Evolutionary conservation across 345 rosid genomes (phyloP).

Genomic region (Linum trigynum): DNA sequence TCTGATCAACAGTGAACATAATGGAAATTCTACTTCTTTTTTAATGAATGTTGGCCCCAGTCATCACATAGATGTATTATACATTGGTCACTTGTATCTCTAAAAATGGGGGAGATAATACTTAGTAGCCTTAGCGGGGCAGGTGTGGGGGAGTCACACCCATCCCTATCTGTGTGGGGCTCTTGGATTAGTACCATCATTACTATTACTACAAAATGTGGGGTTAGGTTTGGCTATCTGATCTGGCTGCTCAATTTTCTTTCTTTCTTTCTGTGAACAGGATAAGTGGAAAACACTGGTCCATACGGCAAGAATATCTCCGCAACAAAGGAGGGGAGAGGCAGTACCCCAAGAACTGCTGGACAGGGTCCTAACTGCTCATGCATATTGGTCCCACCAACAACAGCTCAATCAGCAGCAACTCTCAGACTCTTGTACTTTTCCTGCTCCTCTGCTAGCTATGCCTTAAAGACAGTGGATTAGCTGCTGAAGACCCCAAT

Average conservation of each 20-base stretch:
- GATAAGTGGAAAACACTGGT: slow-evolving; percentile 98
- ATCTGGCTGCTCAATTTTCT: slow-evolving; percentile 3
- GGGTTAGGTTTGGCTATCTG: not conserved
- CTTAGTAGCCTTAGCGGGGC: too few relatives aligned
- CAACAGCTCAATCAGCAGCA: slow-evolving; percentile 52
- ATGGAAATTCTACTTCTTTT: too few relatives aligned
- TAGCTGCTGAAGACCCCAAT: not conserved
- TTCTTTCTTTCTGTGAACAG: slow-evolving; percentile 25
- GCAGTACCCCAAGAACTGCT: slow-evolving; percentile 93
- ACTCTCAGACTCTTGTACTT: slow-evolving; percentile 31
- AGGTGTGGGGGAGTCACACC: too few relatives aligned
- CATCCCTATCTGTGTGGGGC: too few relatives aligned
- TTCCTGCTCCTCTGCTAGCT: slow-evolving; percentile 36
- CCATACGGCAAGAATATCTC: slow-evolving; percentile 95
- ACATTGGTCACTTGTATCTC: too few relatives aligned
- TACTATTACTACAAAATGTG: not conserved
- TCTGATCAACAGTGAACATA: too few relatives aligned
- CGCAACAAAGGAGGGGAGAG: slow-evolving; percentile 97
- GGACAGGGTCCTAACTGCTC: slow-evolving; percentile 80
- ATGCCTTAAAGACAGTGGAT: not conserved
- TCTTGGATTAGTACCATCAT: too few relatives aligned
- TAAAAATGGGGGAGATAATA: too few relatives aligned
- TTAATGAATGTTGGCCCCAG: too few relatives aligned
- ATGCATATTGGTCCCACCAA: slow-evolving; percentile 90
- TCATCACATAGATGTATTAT: too few relatives aligned